A percentile compares a stretch with the other conserved stretches of the same genome.
These are phyloP conservation scores for Hippophae rhamnoides DNA, from an alignment of 306 rosid genomes.

Conservation along the genomic window DNA sequence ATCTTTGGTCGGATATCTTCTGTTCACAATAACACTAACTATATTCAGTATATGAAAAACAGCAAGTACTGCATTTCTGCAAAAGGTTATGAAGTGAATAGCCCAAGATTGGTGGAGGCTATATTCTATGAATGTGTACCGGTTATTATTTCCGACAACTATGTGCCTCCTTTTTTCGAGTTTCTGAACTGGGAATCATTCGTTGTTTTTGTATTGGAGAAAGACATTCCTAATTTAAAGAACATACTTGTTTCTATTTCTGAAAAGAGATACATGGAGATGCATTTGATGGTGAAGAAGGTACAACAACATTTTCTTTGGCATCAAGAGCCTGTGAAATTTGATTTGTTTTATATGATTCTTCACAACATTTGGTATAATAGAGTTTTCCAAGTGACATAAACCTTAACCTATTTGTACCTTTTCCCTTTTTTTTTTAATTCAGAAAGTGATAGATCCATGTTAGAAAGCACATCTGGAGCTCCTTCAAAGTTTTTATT, in stretches of 20 bases:
- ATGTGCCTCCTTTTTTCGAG: not conserved
- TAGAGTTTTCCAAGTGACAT: constrained; percentile 12
- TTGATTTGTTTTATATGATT: constrained; percentile 1
- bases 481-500: too few relatives aligned
- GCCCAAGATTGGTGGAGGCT: not conserved
- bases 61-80: constrained; percentile 1
- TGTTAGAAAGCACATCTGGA: too few relatives aligned
- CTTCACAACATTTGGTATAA: not conserved
- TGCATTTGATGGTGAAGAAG: not conserved
- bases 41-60: not conserved
- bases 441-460: too few relatives aligned
- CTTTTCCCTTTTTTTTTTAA: too few relatives aligned
- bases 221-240: not conserved
- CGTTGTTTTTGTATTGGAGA: not conserved
- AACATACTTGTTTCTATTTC: not conserved
- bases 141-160: not conserved
- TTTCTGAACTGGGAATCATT: constrained; percentile 1
- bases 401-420: not conserved
- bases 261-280: not conserved
- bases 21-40: not conserved
- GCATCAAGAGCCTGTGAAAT: constrained; percentile 1
- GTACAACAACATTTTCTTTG: constrained; percentile 2
- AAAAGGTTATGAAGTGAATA: not conserved
- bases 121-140: not conserved
- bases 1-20: not conserved